Evolutionary conservation across 2,329 filamentous ascomycete genomes (phyloP).

Genomic region (Phyllosticta capitalensis): DNA sequence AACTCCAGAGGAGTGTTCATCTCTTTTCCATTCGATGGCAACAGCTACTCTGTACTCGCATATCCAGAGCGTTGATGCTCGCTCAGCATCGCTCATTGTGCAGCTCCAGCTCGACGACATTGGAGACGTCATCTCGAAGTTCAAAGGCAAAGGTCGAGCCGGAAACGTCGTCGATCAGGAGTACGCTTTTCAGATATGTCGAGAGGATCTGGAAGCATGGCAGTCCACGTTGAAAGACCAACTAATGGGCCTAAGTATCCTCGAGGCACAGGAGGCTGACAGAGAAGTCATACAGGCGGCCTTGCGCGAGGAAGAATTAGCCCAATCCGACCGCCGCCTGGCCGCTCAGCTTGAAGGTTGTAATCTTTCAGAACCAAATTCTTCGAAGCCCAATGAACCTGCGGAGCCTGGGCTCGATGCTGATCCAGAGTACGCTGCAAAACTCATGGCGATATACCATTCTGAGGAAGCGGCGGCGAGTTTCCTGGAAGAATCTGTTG

Average conservation of each 20-base stretch:
- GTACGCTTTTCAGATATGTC: not conserved
- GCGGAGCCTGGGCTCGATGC: too few species aligned
- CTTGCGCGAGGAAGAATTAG: not conserved
- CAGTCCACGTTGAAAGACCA: not conserved
- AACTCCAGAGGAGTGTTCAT: not conserved
- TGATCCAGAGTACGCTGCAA: not conserved
- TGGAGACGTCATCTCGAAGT: not conserved
- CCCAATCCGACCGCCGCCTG: not conserved
- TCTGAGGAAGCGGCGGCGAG: not conserved
- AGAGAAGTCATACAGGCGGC: not conserved
- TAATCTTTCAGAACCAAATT: not conserved
- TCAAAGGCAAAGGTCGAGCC: conserved; percentile 1
- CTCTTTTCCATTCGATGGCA: not conserved
- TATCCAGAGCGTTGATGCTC: not conserved
- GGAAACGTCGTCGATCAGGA: not conserved
- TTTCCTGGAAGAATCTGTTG: not conserved
- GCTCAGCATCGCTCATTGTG: not conserved
- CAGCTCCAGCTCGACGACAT: conserved; percentile 9
- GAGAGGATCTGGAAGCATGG: conserved; percentile 1
- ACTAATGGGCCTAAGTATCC: conserved; percentile 7
- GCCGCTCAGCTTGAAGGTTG: not conserved
- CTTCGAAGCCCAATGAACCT: not conserved
- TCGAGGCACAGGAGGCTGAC: not conserved
- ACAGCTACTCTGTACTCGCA: not conserved
- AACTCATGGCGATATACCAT: not conserved